Evolutionary conservation across 306 rosid genomes (phyloP).

Genomic region (Ceratonia siliqua): DNA sequence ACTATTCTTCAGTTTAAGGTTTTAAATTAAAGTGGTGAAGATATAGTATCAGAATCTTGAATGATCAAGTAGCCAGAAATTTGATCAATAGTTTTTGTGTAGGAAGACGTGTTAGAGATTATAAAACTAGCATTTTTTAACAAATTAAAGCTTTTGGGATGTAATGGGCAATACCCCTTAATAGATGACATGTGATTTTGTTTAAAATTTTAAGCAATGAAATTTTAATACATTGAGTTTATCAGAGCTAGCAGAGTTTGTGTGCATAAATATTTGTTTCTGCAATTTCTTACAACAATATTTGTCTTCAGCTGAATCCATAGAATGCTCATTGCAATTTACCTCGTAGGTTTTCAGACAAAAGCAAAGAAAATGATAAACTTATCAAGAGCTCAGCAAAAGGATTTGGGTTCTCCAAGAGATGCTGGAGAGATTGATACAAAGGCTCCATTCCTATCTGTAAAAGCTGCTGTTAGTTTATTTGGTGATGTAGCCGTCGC

Average conservation of each 20-base stretch:
- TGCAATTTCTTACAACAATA: background rate
- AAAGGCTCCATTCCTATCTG: constrained; percentile 95
- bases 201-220: too few species aligned
- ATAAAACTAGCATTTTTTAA: too few species aligned
- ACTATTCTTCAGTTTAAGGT: too few species aligned
- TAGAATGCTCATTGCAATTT: constrained; percentile 18
- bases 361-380: constrained; percentile 46
- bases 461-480: constrained; percentile 84
- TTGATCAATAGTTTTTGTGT: too few species aligned
- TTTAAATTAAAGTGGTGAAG: too few species aligned
- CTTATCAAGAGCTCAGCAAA: constrained; percentile 36
- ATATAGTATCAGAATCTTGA: too few species aligned
- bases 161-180: too few species aligned
- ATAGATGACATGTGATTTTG: too few species aligned
- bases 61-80: too few species aligned
- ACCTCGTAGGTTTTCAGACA: constrained; percentile 27
- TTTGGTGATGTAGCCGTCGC: constrained; percentile 80
- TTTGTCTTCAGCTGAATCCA: background rate
- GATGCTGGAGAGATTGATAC: constrained; percentile 92
- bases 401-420: constrained; percentile 49
- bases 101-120: too few species aligned
- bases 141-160: too few species aligned
- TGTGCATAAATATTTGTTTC: background rate
- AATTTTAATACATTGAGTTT: too few species aligned
- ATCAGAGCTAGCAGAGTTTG: background rate